A percentile compares a stretch with the other conserved stretches of the same genome.
Conservation (phyloP, 176 grass and related monocot species). For the Carex scoparia region DNA sequence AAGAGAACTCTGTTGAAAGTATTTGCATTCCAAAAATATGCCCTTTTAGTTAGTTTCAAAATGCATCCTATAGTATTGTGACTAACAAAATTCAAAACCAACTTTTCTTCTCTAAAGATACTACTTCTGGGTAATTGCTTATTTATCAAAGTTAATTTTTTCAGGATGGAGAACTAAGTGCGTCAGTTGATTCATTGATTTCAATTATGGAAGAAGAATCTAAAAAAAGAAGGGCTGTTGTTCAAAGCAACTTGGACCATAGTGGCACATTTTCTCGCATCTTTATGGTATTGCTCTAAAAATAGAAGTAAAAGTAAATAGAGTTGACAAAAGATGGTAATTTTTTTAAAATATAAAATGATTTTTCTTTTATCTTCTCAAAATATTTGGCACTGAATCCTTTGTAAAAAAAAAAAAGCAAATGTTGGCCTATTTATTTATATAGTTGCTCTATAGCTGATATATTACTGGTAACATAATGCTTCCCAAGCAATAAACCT, state of each 20-base stretch:
- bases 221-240: constrained; percentile 14
- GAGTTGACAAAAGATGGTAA: neutral
- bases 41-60: neutral
- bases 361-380: neutral
- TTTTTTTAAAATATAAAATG: neutral
- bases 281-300: constrained; percentile 9
- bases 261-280: constrained; percentile 20
- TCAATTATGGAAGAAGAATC: constrained; percentile 26
- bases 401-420: neutral
- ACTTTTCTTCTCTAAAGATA: neutral
- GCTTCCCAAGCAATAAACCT: neutral
- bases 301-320: neutral
- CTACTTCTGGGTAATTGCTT: neutral
- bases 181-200: constrained; percentile 5
- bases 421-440: neutral
- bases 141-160: neutral
- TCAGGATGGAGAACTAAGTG: constrained; percentile 22
- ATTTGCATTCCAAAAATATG: neutral
- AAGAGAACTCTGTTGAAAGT: constrained; percentile 14
- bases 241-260: constrained; percentile 11
- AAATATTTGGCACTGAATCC: neutral
- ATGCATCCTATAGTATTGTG: neutral
- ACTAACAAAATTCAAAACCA: neutral
- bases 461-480: neutral
- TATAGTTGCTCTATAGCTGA: neutral